Base-by-base conservation (phyloP, 495 filamentous ascomycete species). In the Cenococcum geophilum region DNA sequence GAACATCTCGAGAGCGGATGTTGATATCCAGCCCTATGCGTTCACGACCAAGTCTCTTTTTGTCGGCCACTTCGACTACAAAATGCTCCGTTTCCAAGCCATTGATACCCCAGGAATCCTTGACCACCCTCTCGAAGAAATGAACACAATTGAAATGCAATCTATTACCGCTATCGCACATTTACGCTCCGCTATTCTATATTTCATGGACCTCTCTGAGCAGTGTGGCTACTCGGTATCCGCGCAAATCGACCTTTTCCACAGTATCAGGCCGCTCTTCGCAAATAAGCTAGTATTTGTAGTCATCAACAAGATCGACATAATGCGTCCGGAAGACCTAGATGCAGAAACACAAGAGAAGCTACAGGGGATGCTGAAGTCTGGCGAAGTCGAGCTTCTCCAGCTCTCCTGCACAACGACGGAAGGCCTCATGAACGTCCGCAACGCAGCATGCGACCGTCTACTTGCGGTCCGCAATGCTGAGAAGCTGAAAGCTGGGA, bases 101-200 rank as follows among this genome's bases (percentile, higher is more conserved):
- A 93, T 89, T 74, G 89, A 82, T 82, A 96, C 82, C 65, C 92
- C 92, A 12, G 93, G 93, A 75, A 96, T 98, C 72, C 79, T 97
- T 59, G 93, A 98, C 71, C 95, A 98, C 73, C 95, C 93, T 14
- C 81, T 98, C 10, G 95, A 97, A 76, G 93, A 98, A 77, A 98
- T 98, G 93, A 98, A 97, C 77, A 97, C 93, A 10, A 98, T 98
- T 72, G 95, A 98, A 75, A 97, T 97, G 92, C 93, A 91, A 74
- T 91, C 87, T 16, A 97, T 98, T 63, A 97, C 92, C 12, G 93
- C 93, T 10, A 95, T 98, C 75, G 93, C 93, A 47, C 93, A 98
- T 80, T 78, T 98, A 60, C 85, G 93, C 53, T 92, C 89, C 32
- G 92, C 92, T 23, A 91, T 97, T 59, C 78, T 96, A 57, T 98